Percentiles rank a stretch among this genome's conserved stretches.
These are phyloP conservation scores for Trichoderma guizhouense DNA, from an alignment of 2,329 filamentous ascomycete genomes.

Conservation along the genomic window DNA sequence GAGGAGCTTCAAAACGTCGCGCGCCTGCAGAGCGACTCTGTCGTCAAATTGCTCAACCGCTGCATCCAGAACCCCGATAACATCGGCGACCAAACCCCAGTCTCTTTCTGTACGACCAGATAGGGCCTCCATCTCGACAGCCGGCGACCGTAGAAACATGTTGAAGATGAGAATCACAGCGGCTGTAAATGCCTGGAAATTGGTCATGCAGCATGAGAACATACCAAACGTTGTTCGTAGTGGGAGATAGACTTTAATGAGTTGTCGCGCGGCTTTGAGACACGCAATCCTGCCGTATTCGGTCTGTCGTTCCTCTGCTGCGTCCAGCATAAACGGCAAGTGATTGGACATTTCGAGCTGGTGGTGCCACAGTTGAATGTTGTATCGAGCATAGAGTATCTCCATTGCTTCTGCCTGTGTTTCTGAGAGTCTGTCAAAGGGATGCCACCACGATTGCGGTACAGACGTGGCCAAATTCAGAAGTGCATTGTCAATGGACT, in stretches of 20 bases:
- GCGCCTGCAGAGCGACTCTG: slow-evolving; percentile 4
- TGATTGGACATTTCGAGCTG: slow-evolving; percentile 13
- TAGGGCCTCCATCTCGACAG: background rate
- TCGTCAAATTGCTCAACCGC: slow-evolving; percentile 3
- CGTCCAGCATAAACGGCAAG: slow-evolving; percentile 15
- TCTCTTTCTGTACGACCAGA: background rate
- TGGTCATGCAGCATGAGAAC: slow-evolving; percentile 14
- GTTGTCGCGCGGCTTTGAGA: slow-evolving; percentile 8
- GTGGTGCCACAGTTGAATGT: slow-evolving; percentile 15
- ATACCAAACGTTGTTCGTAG: slow-evolving; percentile 12
- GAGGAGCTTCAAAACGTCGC: slow-evolving; percentile 7
- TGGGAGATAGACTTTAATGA: slow-evolving; percentile 5
- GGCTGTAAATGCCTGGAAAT: slow-evolving; percentile 15
- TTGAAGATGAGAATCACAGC: slow-evolving; percentile 16
- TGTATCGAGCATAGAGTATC: slow-evolving; percentile 9
- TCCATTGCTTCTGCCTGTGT: background rate
- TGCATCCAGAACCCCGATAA: background rate
- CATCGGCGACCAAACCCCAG: background rate
- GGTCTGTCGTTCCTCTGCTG: background rate
- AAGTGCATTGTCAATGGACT: slow-evolving; percentile 4
- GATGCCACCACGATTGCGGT: slow-evolving; percentile 9
- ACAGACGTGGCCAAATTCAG: background rate
- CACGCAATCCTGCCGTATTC: slow-evolving; percentile 14
- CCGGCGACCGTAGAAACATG: background rate
- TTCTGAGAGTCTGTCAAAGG: background rate